Conservation (phyloP, 1,284 basidiomycete species). For the Cryptococcus depauperatus region DNA sequence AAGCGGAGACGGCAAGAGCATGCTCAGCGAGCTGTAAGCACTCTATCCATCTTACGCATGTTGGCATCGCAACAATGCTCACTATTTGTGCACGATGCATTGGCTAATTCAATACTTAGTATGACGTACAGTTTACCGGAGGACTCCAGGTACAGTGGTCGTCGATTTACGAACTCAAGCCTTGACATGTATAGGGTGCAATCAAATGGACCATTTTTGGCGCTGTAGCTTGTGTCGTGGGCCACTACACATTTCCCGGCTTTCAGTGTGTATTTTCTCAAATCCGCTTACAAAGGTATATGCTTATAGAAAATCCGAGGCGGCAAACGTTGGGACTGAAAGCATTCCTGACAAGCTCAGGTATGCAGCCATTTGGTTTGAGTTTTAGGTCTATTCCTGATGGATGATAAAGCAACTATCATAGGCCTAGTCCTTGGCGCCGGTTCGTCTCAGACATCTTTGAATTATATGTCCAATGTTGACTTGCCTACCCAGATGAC, state of each 20-base stretch:
- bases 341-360: conserved; percentile 51
- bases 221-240: conserved; percentile 55
- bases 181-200: conserved; percentile 51
- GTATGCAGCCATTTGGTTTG: too few relatives aligned
- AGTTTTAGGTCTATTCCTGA: too few relatives aligned
- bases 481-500: conserved; percentile 49
- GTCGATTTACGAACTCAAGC: background rate
- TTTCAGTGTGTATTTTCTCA: conserved; percentile 53
- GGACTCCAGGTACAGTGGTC: conserved; percentile 24
- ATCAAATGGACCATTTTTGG: conserved; percentile 53
- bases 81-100: background rate
- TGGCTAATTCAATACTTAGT: conserved; percentile 10
- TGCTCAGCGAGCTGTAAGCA: conserved; percentile 30
- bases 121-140: conserved; percentile 36
- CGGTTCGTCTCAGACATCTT: conserved; percentile 16
- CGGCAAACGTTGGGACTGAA: conserved; percentile 74
- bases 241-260: conserved; percentile 66
- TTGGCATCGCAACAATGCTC: too few relatives aligned
- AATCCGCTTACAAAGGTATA: background rate
- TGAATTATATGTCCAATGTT: background rate
- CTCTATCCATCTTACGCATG: too few relatives aligned
- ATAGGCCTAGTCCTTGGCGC: conserved; percentile 63
- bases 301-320: conserved; percentile 43
- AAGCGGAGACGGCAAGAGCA: conserved; percentile 31
- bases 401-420: conserved; percentile 53